phyloP scores from a whole-genome alignment of 805 yeast species.

The Candida chilensis region DNA sequence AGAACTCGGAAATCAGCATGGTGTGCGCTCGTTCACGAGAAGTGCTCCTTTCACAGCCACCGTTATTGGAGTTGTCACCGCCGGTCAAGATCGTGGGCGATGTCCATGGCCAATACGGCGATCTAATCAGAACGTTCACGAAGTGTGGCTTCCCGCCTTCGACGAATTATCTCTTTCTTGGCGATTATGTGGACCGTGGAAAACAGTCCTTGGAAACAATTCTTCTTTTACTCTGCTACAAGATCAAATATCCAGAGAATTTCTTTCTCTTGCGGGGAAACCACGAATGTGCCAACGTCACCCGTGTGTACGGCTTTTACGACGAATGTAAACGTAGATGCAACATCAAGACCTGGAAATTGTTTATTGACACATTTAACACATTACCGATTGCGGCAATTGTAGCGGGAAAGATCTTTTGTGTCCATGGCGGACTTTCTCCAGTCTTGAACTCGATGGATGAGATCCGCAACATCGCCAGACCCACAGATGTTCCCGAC shows the following conservation, averaged over 20 bases:
- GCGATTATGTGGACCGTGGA: constrained; percentile 97
- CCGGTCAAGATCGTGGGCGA: constrained; percentile 89
- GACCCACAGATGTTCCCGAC: constrained; percentile 86
- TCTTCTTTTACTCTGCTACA: constrained; percentile 77
- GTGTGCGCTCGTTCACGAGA: constrained; percentile 87
- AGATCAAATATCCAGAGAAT: constrained; percentile 94
- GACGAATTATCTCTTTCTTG: constrained; percentile 84
- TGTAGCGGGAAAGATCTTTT: constrained; percentile 90
- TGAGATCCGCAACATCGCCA: constrained; percentile 63
- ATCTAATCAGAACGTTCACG: constrained; percentile 81
- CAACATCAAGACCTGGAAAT: constrained; percentile 88
- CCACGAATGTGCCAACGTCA: constrained; percentile 96
- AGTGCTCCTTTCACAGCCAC: constrained; percentile 83
- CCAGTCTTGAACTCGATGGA: constrained; percentile 69
- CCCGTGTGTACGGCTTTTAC: constrained; percentile 94
- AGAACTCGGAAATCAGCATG: constrained; percentile 79
- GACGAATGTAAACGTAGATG: constrained; percentile 96
- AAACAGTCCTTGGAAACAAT: constrained; percentile 94
- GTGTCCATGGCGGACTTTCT: constrained; percentile 79
- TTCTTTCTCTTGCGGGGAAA: constrained; percentile 90
- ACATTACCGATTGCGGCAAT: constrained; percentile 93
- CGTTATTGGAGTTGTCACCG: constrained; percentile 76
- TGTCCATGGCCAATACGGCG: constrained; percentile 95
- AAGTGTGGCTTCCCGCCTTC: constrained; percentile 97
- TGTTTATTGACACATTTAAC: constrained; percentile 90